phyloP scores from a whole-genome alignment of 2,329 filamentous ascomycete genomes.

The Penicillium sclerotiorum region DNA sequence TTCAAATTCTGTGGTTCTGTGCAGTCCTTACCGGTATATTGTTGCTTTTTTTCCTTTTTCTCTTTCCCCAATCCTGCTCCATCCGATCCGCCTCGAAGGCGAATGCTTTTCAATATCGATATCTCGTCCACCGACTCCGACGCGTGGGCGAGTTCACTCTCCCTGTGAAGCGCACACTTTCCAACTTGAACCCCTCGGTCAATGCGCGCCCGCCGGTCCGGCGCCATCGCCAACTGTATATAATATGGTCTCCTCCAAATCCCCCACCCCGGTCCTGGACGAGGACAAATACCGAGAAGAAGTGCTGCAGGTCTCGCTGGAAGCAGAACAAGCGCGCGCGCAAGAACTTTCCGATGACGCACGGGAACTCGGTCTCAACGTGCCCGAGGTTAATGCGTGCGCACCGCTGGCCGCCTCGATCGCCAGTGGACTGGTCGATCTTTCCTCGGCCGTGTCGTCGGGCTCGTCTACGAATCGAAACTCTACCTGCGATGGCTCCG shows the following conservation, averaged over 20 bases:
- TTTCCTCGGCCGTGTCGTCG: conserved; percentile 37
- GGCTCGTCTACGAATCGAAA: conserved; percentile 37
- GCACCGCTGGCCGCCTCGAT: conserved; percentile 41
- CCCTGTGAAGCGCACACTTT: conserved; percentile 8
- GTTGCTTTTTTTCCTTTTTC: conserved; percentile 4
- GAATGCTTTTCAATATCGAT: conserved; percentile 33
- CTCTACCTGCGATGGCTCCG: conserved; percentile 31
- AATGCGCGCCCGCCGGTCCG: conserved; percentile 28
- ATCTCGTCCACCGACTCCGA: conserved; percentile 36
- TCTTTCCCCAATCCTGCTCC: conserved; percentile 17
- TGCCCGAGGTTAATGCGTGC: conserved; percentile 35
- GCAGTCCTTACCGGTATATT: conserved; percentile 11
- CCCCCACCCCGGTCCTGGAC: conserved; percentile 31
- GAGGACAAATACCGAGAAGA: conserved; percentile 41
- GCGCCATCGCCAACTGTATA: conserved; percentile 21
- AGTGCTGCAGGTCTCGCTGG: conserved; percentile 39
- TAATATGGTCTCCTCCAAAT: conserved; percentile 15
- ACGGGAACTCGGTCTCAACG: conserved; percentile 38
- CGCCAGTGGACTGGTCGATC: conserved; percentile 37
- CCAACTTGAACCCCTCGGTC: conserved; percentile 6
- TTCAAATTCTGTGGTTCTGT: neutral
- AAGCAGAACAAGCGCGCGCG: conserved; percentile 42
- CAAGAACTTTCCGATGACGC: conserved; percentile 42
- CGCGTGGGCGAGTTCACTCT: conserved; percentile 35
- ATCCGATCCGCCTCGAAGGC: conserved; percentile 14